Percentiles rank a stretch among this genome's conserved stretches.
Evolutionary conservation across 352 stramenopile genomes (phyloP).

Genomic region (Phytophthora citrophthora): DNA sequence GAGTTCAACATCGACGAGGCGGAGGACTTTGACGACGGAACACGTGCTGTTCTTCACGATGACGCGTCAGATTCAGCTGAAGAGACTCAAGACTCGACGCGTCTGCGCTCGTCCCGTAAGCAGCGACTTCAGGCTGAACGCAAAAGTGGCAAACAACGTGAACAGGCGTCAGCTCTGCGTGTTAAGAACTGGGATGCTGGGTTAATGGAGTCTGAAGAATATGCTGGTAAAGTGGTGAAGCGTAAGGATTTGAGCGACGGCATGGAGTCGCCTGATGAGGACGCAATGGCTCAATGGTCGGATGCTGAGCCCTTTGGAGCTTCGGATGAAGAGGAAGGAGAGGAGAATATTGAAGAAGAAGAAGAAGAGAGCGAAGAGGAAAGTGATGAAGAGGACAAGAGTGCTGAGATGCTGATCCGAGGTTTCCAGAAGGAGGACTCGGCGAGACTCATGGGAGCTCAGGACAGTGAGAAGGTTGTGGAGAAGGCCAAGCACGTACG

Average conservation of each 20-base stretch:
- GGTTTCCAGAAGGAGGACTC: constrained; percentile 83
- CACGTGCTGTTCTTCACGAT: constrained; percentile 55
- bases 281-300: constrained; percentile 79
- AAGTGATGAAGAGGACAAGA: constrained; percentile 56
- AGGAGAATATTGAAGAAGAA: constrained; percentile 40
- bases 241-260: constrained; percentile 58
- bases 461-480: constrained; percentile 78
- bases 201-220: constrained; percentile 57
- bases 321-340: constrained; percentile 64
- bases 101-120: constrained; percentile 57
- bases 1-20: constrained; percentile 83
- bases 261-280: constrained; percentile 73
- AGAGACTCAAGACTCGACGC: constrained; percentile 34
- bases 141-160: constrained; percentile 38
- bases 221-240: constrained; percentile 83
- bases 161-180: constrained; percentile 69
- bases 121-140: constrained; percentile 50
- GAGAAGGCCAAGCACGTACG: constrained; percentile 83
- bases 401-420: constrained; percentile 80
- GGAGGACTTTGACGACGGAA: constrained; percentile 86
- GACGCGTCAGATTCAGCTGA: constrained; percentile 17
- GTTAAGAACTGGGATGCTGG: constrained; percentile 80
- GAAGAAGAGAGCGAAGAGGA: constrained; percentile 39
- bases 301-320: constrained; percentile 82
- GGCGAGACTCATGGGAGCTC: constrained; percentile 70